These are phyloP conservation scores for Pythium aquatile DNA, from an alignment of 352 stramenopile species.

Conservation along the genomic window DNA sequence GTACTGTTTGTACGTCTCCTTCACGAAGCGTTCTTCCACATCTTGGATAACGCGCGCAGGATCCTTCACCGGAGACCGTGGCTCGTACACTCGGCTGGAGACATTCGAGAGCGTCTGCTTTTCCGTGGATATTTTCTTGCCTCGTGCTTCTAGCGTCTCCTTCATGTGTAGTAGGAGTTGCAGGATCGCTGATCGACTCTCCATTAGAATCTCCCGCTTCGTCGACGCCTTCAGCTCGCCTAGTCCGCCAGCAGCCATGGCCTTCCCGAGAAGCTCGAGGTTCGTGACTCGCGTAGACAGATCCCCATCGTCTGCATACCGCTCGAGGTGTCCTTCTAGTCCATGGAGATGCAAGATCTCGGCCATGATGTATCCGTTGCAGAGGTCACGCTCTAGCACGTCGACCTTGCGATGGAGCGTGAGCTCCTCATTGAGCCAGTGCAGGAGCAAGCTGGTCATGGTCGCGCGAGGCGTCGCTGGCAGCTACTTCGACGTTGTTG, in stretches of 20 bases:
- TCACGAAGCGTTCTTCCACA: conserved; percentile 57
- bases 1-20: conserved; percentile 37
- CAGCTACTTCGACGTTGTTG: background rate
- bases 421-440: conserved; percentile 72
- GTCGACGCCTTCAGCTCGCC: conserved; percentile 39
- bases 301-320: conserved; percentile 38
- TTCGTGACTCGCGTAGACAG: conserved; percentile 52
- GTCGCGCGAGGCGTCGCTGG: background rate
- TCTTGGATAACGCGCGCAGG: conserved; percentile 25
- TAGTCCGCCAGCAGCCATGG: conserved; percentile 37
- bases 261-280: conserved; percentile 50
- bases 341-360: conserved; percentile 54
- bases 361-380: conserved; percentile 67
- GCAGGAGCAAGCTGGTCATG: conserved; percentile 61
- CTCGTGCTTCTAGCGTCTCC: conserved; percentile 36
- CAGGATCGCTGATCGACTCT: conserved; percentile 48
- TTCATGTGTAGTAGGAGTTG: conserved; percentile 68
- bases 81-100: conserved; percentile 25
- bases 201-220: conserved; percentile 63
- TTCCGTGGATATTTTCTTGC: conserved; percentile 22
- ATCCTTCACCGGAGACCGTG: conserved; percentile 17
- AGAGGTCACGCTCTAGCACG: conserved; percentile 58
- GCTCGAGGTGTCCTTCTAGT: conserved; percentile 45
- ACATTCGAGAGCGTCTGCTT: conserved; percentile 13
- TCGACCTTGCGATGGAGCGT: conserved; percentile 43